phyloP scores from a whole-genome alignment of 2,329 filamentous ascomycete species.

The Biscogniauxia mediterranea region DNA sequence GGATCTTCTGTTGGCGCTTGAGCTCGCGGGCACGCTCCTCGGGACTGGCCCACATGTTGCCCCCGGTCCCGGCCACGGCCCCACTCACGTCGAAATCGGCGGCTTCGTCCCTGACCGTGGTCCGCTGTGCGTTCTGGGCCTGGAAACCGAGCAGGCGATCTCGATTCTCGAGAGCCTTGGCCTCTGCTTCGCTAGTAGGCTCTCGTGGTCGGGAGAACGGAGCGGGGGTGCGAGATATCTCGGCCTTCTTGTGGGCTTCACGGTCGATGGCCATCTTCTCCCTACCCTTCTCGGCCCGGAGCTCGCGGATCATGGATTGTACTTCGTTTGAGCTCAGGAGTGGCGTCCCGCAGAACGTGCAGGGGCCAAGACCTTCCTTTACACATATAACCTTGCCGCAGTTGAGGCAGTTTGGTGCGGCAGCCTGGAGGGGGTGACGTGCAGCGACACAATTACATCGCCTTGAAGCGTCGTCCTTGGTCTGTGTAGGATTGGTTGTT shows the following conservation, averaged over 20 bases:
- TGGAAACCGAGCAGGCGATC: conserved; percentile 82
- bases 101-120: conserved; percentile 83
- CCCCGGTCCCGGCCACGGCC: conserved; percentile 43
- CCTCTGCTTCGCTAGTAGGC: conserved; percentile 54
- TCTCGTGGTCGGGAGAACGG: conserved; percentile 55
- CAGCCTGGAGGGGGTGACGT: conserved; percentile 82
- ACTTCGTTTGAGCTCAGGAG: conserved; percentile 72
- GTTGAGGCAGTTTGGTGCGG: conserved; percentile 86
- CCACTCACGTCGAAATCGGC: conserved; percentile 56
- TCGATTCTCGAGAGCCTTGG: conserved; percentile 72
- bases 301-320: conserved; percentile 78
- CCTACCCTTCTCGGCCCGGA: conserved; percentile 80
- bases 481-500: conserved; percentile 79
- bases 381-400: conserved; percentile 96
- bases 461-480: conserved; percentile 55
- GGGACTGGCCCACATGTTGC: conserved; percentile 81
- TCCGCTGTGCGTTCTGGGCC: conserved; percentile 79
- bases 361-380: conserved; percentile 89
- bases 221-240: conserved; percentile 59
- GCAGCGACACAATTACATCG: conserved; percentile 87
- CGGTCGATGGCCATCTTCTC: conserved; percentile 85
- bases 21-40: conserved; percentile 79
- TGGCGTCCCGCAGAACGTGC: conserved; percentile 80
- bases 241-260: conserved; percentile 62
- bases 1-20: conserved; percentile 79